A percentile compares a stretch with the other conserved stretches of the same genome.
Conservation (phyloP, 148 eudicot genomes). For the Nepenthes mirabilis region DNA sequence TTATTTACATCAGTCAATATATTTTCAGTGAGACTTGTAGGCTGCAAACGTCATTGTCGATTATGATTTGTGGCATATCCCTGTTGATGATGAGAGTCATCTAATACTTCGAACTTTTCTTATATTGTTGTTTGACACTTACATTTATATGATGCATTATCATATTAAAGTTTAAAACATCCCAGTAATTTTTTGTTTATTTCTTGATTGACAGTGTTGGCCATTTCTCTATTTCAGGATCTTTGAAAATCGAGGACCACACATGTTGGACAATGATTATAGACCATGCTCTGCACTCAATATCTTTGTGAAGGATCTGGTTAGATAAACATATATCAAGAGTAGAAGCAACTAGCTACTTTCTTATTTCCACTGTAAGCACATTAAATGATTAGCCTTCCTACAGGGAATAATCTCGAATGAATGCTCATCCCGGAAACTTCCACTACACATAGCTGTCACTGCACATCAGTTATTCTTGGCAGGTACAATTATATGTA, state of each 20-base stretch:
- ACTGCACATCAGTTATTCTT: slow-evolving; percentile 85
- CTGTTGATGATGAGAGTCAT: too few species aligned
- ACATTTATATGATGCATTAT: too few species aligned
- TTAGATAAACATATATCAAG: slow-evolving; percentile 21
- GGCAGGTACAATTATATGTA: slow-evolving; percentile 38
- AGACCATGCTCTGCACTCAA: slow-evolving; percentile 95
- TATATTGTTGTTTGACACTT: too few species aligned
- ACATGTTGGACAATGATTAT: slow-evolving; percentile 92
- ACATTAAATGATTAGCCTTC: slow-evolving; percentile 5
- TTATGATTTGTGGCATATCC: too few species aligned
- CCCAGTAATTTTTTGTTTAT: not conserved
- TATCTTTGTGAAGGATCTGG: slow-evolving; percentile 99
- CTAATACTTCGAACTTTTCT: too few species aligned
- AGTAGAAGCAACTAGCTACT: not conserved
- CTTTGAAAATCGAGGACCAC: slow-evolving; percentile 96
- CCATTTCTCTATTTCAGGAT: slow-evolving; percentile 48
- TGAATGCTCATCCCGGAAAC: slow-evolving; percentile 67
- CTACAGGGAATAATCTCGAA: slow-evolving; percentile 86
- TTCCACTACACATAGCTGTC: slow-evolving; percentile 83
- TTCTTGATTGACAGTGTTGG: not conserved
- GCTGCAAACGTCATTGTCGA: too few species aligned
- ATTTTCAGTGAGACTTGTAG: too few species aligned
- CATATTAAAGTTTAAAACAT: too few species aligned
- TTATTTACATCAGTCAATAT: too few species aligned
- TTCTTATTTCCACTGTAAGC: not conserved